Evolutionary conservation across 2,329 filamentous ascomycete species (phyloP).

Genomic region (Xylariaceae sp.): DNA sequence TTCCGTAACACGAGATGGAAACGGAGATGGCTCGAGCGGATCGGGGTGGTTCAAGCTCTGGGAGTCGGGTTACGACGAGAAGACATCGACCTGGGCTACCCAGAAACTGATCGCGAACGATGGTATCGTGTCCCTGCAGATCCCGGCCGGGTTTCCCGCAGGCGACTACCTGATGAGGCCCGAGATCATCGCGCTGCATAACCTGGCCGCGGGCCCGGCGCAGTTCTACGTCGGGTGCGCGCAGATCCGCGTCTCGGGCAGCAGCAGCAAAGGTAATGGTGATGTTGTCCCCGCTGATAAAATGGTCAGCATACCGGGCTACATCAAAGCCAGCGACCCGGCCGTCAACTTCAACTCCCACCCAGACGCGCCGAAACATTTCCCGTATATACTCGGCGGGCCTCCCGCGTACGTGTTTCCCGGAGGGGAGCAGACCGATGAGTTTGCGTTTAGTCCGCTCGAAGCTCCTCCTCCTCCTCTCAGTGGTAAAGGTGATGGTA

Average conservation of each 20-base stretch:
- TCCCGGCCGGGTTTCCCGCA: constrained; percentile 43
- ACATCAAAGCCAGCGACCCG: constrained; percentile 12
- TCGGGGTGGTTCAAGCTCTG: constrained; percentile 17
- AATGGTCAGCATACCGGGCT: constrained; percentile 15
- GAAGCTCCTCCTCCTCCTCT: background rate
- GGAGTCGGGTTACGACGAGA: constrained; percentile 22
- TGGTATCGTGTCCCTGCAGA: constrained; percentile 41
- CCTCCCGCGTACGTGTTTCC: constrained; percentile 5
- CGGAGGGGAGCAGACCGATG: constrained; percentile 4
- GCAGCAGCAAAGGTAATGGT: constrained; percentile 28
- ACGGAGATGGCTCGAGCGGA: no score
- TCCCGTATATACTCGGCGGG: constrained; percentile 10
- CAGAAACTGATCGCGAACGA: constrained; percentile 39
- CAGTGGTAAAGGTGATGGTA: no score
- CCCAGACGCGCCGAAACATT: constrained; percentile 5
- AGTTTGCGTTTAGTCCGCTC: constrained; percentile 6
- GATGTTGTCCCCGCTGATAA: constrained; percentile 33
- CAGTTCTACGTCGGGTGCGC: constrained; percentile 34
- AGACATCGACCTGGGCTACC: constrained; percentile 18
- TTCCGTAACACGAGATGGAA: no score
- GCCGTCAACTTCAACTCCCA: constrained; percentile 16
- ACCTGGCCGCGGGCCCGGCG: constrained; percentile 33
- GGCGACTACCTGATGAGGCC: constrained; percentile 53
- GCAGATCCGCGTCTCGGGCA: constrained; percentile 1
- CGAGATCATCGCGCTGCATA: constrained; percentile 53